Conservation (phyloP, 2,329 filamentous ascomycete genomes). For the Alternaria ethzedia region DNA sequence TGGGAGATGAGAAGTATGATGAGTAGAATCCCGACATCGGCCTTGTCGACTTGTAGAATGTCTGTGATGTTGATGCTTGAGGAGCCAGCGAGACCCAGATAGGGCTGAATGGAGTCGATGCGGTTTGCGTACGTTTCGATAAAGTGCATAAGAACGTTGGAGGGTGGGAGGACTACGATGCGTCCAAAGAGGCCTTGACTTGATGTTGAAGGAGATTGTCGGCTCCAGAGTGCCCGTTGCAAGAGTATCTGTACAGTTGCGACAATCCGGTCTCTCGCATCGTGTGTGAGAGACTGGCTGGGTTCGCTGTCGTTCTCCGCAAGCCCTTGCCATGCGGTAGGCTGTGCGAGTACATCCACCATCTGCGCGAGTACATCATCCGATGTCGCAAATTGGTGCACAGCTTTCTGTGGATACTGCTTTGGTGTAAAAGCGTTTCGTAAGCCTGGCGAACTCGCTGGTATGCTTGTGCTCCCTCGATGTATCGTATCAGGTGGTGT, state of each 20-base stretch:
- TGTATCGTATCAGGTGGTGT: conserved; percentile 7
- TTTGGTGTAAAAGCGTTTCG: not conserved
- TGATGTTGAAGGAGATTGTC: not conserved
- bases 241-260: conserved; percentile 7
- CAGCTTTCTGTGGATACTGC: not conserved
- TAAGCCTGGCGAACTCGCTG: not conserved
- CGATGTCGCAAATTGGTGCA: not conserved
- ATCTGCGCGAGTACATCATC: conserved; percentile 5
- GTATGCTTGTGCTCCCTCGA: not conserved
- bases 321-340: conserved; percentile 1
- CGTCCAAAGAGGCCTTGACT: conserved; percentile 7
- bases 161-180: conserved; percentile 8
- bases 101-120: conserved; percentile 9
- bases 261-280: conserved; percentile 5
- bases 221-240: conserved; percentile 1
- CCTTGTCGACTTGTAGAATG: conserved; percentile 1
- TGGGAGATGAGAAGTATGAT: conserved; percentile 6
- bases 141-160: conserved; percentile 8
- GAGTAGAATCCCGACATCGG: conserved; percentile 7
- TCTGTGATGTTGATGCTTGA: conserved; percentile 2
- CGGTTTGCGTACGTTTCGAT: conserved; percentile 3
- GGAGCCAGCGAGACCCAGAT: conserved; percentile 9
- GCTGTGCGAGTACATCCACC: conserved; percentile 5
- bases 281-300: not conserved
- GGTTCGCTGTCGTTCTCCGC: not conserved